Base-by-base conservation (phyloP, 495 filamentous ascomycete species). In the Ascobolus immersus region DNA sequence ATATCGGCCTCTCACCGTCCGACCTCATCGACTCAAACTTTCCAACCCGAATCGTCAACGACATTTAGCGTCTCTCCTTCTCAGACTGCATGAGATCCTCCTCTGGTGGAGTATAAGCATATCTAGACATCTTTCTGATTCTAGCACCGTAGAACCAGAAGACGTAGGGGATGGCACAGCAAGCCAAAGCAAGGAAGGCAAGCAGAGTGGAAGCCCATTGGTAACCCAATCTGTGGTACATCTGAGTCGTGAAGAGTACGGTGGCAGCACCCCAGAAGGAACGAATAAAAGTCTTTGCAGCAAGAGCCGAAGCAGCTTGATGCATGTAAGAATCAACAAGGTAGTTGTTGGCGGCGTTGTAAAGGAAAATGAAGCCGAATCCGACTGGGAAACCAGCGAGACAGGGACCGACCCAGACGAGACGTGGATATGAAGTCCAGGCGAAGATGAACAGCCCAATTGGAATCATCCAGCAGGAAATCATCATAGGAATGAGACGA, bases 281-380 rank as follows among this genome's bases (percentile, higher is more conserved):
- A 5, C 77, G 64, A 27, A 86, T 56, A 44, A 65, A 80, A 0
- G 77, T 82, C 54, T 82, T 82, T 30, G 77, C 76, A 2, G 77
- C 77, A n/a, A 84, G 62, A 0, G 77, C 77, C 4, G 70, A 76
- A 1, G 77, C 77, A n/a, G 77, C 77, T 54, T 78, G 73, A 48
- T 78, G 69, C 48, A 78, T 73, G 52, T 82, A 82, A 0, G 73
- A 71, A 52, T 86, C 77, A 35, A 86, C 75, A 43, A 61, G 40
- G 48, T 81, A 81, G 55, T 84, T 81, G 54, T 77, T 81, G 32
- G 75, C 75, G 6, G 71, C 60, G 55, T 81, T 82, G 54, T 82
- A 84, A 15, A 84, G 54, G 55, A 81, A 79, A 47, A 82, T 77
- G 49, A 86, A 79, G 17, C 77, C 77, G 48, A 82, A 81, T 5